phyloP scores from a whole-genome alignment of 305 asterid species.

The Solanum aculeatissimum region DNA sequence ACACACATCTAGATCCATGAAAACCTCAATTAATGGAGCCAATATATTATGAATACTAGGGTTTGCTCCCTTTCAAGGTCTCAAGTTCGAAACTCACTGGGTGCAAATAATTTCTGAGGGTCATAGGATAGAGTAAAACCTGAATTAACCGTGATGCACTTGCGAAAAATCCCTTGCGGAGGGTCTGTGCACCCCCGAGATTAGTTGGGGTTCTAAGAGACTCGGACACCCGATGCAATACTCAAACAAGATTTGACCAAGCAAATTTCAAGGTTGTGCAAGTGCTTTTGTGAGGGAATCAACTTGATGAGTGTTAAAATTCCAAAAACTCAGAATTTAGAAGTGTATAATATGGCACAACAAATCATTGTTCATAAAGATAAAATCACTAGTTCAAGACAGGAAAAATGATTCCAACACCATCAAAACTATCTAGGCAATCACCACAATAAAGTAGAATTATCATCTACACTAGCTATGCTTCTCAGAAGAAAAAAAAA shows the following conservation, averaged over 20 bases:
- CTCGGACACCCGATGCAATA: too few species aligned
- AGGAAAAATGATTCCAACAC: neutral
- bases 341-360: neutral
- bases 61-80: too few species aligned
- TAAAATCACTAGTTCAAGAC: neutral
- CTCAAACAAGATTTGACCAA: too few species aligned
- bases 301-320: neutral
- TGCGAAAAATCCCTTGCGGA: too few species aligned
- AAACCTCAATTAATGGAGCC: neutral
- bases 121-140: too few species aligned
- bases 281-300: neutral
- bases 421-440: neutral
- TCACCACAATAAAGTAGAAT: neutral
- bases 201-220: too few species aligned
- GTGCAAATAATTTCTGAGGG: too few species aligned
- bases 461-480: neutral
- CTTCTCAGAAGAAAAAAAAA: neutral
- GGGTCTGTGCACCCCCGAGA: too few species aligned
- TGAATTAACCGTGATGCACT: too few species aligned
- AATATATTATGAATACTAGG: neutral
- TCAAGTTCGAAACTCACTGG: too few species aligned
- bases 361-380: neutral
- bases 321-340: neutral
- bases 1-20: accelerated
- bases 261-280: neutral